Percentiles rank a stretch among this genome's conserved stretches.
phyloP scores from a whole-genome alignment of 257 asterid genomes.

The Pogostemon cablin region DNA sequence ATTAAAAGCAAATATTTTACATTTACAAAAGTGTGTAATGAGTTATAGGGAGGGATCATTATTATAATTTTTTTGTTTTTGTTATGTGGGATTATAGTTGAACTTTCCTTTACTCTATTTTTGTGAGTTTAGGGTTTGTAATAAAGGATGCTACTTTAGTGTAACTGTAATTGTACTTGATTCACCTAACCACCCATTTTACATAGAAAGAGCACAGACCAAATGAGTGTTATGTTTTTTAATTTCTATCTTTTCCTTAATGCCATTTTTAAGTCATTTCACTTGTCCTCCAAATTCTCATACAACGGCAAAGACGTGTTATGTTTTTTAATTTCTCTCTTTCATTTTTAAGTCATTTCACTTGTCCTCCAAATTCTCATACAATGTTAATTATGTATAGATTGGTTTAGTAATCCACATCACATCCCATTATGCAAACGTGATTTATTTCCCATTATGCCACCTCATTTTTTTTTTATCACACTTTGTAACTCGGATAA shows the following conservation, averaged over 20 bases:
- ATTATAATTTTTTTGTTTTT: background rate
- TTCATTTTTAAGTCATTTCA: constrained; percentile 3
- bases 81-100: background rate
- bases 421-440: background rate
- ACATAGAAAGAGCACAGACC: constrained; percentile 37
- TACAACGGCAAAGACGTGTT: constrained; percentile 25
- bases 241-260: background rate
- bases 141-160: constrained; percentile 27
- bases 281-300: constrained; percentile 14
- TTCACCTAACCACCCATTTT: constrained; percentile 32
- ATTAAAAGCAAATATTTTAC: too few species aligned
- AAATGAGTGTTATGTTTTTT: constrained; percentile 21
- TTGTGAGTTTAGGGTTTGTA: constrained; percentile 23
- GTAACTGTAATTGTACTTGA: constrained; percentile 37
- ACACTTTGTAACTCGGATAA: too few species aligned
- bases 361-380: constrained; percentile 13
- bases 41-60: background rate
- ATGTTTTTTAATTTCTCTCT: constrained; percentile 5
- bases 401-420: background rate
- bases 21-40: too few species aligned
- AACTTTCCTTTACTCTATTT: too few species aligned
- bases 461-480: too few species aligned
- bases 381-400: too few species aligned
- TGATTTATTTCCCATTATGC: too few species aligned
- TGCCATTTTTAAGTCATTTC: constrained; percentile 5